Evolutionary conservation across 352 stramenopile species (phyloP), one percentile per base, ranked within the genome.

Genomic region (Stephanocyclus meneghinianus): DNA sequence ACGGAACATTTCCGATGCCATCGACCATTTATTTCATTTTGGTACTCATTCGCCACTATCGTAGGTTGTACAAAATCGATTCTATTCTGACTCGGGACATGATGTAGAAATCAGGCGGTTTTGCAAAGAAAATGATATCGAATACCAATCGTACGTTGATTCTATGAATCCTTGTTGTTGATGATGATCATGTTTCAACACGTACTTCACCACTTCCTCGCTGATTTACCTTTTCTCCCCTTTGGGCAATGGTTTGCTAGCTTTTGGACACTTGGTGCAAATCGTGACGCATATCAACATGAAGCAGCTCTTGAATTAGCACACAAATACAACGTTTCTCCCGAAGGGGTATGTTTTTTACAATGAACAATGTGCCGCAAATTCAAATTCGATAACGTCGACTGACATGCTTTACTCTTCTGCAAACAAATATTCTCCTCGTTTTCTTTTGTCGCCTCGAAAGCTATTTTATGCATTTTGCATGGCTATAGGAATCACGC

Each of bases 181-280:
- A 18, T 15, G 7, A 10, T 15, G 8, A 8, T 40, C 7, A 8
- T 40, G 3, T 8, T 40, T 8, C 7, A 8, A 4, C 35, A 9
- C 35, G 7, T 40, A 40, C 7, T 40, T 40, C 35, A 8, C 7
- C 35, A 8, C 35, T 40, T 8, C 7, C 35, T 8, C 4, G 7
- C 35, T 40, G 21, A 4, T 40, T 40, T 4, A 4, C 35, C 35
- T 4, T 40, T 40, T 8, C 7, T 40, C 7, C 2, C 2, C 16
- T 65, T 65, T 44, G 13, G 4, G 21, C n/a, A 26, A 50, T 57
- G 56, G 10, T 59, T 50, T 47, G 8, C 53, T 44, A 81, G 74
- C 21, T 94, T 94, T 78, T 94, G 90, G 90, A 94, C 89, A 0
- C 77, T 94, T 13, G 89, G 82, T 35, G 89, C 77, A 10, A 94